phyloP scores from a whole-genome alignment of 2,329 filamentous ascomycete genomes.

The Parascedosporium putredinis region DNA sequence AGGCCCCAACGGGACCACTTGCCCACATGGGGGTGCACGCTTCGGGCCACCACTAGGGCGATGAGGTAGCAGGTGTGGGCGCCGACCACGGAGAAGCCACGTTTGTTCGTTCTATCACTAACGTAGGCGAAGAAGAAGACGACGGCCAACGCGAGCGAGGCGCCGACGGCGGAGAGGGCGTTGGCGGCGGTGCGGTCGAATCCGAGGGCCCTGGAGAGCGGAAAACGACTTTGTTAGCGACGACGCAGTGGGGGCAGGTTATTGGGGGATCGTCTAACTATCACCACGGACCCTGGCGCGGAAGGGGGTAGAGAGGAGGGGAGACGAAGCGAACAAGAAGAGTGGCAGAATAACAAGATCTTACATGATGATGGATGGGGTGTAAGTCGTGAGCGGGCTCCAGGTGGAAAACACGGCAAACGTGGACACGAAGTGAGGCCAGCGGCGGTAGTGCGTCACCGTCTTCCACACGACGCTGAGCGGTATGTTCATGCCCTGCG shows the following conservation, averaged over 20 bases:
- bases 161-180: slow-evolving; percentile 32
- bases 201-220: slow-evolving; percentile 25
- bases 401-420: slow-evolving; percentile 42
- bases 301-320: too few relatives aligned
- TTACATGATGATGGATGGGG: slow-evolving; percentile 32
- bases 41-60: slow-evolving; percentile 28
- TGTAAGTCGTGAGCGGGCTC: slow-evolving; percentile 41
- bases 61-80: slow-evolving; percentile 34
- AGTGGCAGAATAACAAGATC: too few relatives aligned
- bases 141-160: slow-evolving; percentile 32
- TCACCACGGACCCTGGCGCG: too few relatives aligned
- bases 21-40: slow-evolving; percentile 30
- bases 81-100: slow-evolving; percentile 31
- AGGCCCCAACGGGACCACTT: slow-evolving; percentile 38
- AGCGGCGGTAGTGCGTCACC: slow-evolving; percentile 31
- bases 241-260: too few relatives aligned
- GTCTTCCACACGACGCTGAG: slow-evolving; percentile 30
- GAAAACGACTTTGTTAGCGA: too few relatives aligned
- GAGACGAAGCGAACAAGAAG: too few relatives aligned
- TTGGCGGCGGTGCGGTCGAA: slow-evolving; percentile 36
- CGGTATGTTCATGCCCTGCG: slow-evolving; percentile 25
- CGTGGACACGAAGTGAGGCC: slow-evolving; percentile 37
- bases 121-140: slow-evolving; percentile 38
- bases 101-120: slow-evolving; percentile 33
- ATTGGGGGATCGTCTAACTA: too few relatives aligned